Base-by-base conservation (phyloP, 2,329 filamentous ascomycete genomes). In the Ophiobolus disseminans region DNA sequence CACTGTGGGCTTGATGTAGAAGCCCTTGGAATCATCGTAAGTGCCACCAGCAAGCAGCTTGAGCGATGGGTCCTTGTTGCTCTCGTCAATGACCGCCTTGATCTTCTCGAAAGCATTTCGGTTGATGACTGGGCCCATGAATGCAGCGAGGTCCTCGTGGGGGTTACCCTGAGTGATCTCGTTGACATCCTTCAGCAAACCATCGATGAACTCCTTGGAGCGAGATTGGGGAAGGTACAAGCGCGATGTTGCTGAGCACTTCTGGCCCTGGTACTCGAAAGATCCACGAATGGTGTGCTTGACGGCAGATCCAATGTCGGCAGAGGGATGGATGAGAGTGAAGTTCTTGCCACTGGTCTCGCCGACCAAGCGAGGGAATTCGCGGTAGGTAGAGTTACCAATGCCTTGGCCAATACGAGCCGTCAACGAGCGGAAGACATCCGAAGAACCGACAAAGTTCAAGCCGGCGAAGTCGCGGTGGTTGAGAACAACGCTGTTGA, bases 311-410 rank as follows among this genome's bases (percentile, higher is more conserved):
- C 85, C 78, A 36, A 93, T 75, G 62, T 94, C 88, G 23, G 90
- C 90, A 1, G 84, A 86, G 31, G 80, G 76, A 77, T 95, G 90
- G 25, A 95, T 76, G 44, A 95, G 76, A 70, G 94, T 90, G 80
- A 91, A 95, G 80, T 95, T 95, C 83, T 95, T 95, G 69, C 90
- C 91, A 45, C 90, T 90, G 20, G 90, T 95, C 80, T 95, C 90
- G 54, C 90, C 91, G 4, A 95, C 89, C 59, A 95, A 87, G 60
- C 90, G 86, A 21, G 90, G 91, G 75, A 96, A 97, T 57, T 87
- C 86, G 55, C 80, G 80, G 77, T 96, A 97, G 40, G 84, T 87
- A 57, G 88, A 88, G 66, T 91, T 86, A 9, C 89, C 88, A 21
- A 94, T 86, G 28, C 88, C 89, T 58, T 83, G 78, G 13, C 90